These are phyloP conservation scores for Clausena lansium DNA, from an alignment of 345 rosid genomes.

Conservation along the genomic window DNA sequence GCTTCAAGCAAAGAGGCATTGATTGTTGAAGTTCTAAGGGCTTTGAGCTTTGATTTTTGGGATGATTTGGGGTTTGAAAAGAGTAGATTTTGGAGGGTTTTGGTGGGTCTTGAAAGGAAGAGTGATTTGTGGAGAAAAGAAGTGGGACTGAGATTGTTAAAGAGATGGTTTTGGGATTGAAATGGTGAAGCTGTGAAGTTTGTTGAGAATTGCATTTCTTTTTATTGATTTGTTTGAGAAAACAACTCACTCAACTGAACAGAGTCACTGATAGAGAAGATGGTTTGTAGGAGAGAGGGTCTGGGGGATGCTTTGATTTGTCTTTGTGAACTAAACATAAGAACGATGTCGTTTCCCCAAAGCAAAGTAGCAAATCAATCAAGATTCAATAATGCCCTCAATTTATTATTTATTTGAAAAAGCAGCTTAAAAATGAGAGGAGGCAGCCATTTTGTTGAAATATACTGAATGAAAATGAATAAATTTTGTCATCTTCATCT, in stretches of 20 bases:
- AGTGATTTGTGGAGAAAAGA: slow-evolving; percentile 34
- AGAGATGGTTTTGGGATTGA: slow-evolving; percentile 17
- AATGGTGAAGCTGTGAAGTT: slow-evolving; percentile 33
- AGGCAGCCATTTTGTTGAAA: no score
- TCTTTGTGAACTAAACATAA: no score
- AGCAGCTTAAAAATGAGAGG: no score
- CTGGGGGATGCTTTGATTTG: no score
- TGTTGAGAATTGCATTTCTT: slow-evolving; percentile 42
- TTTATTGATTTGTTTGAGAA: background rate
- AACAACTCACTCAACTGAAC: background rate
- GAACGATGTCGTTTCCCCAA: no score
- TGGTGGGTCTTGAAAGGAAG: slow-evolving; percentile 24
- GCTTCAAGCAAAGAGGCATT: slow-evolving; percentile 68
- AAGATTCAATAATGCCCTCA: no score
- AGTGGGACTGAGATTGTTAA: slow-evolving; percentile 16
- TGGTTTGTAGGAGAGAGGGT: no score
- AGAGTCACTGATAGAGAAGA: background rate
- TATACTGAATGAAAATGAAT: no score
- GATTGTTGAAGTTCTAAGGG: background rate
- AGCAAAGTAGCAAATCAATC: no score
- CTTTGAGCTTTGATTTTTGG: background rate
- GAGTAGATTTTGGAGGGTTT: slow-evolving; percentile 22
- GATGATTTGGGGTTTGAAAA: slow-evolving; percentile 13
- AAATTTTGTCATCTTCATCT: no score
- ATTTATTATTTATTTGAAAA: no score